phyloP scores from a whole-genome alignment of 768 basidiomycete species.

The Pulveroboletus sp. region DNA sequence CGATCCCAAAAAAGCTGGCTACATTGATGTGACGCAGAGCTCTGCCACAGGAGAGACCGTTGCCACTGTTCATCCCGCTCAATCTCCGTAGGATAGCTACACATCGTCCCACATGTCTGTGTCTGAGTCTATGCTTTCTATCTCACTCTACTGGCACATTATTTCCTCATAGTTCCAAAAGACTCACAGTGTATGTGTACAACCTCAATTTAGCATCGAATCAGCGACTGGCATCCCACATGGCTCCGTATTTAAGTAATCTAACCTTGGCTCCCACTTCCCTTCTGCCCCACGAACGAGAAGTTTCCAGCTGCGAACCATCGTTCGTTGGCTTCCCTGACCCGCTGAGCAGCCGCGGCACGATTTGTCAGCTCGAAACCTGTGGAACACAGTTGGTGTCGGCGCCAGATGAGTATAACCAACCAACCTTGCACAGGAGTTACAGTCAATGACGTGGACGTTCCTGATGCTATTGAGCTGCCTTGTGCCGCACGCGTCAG shows the following conservation, averaged over 20 bases:
- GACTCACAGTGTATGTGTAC: slow-evolving; percentile 12
- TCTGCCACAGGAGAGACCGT: slow-evolving; percentile 51
- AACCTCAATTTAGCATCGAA: slow-evolving; percentile 4
- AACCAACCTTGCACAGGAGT: slow-evolving; percentile 89
- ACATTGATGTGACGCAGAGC: slow-evolving; percentile 69
- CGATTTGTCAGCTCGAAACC: slow-evolving; percentile 96
- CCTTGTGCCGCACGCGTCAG: slow-evolving; percentile 72
- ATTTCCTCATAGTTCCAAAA: slow-evolving; percentile 16
- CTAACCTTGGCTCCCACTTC: slow-evolving; percentile 27
- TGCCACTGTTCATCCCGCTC: slow-evolving; percentile 48
- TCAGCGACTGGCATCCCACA: neutral
- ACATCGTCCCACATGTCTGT: neutral
- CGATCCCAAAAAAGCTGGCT: slow-evolving; percentile 56
- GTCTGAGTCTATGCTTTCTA: neutral
- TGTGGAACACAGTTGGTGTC: slow-evolving; percentile 17
- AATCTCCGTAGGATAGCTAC: slow-evolving; percentile 16
- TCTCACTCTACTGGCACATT: slow-evolving; percentile 15
- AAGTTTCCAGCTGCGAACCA: slow-evolving; percentile 93
- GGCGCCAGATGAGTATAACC: neutral
- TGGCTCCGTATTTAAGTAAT: neutral
- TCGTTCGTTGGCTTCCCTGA: slow-evolving; percentile 93
- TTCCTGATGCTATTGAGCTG: slow-evolving; percentile 64
- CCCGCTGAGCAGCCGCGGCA: slow-evolving; percentile 76
- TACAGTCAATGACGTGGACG: slow-evolving; percentile 87
- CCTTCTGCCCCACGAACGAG: slow-evolving; percentile 69